phyloP scores from a whole-genome alignment of 2,329 filamentous ascomycete genomes.

The Verticillium albo-atrum region DNA sequence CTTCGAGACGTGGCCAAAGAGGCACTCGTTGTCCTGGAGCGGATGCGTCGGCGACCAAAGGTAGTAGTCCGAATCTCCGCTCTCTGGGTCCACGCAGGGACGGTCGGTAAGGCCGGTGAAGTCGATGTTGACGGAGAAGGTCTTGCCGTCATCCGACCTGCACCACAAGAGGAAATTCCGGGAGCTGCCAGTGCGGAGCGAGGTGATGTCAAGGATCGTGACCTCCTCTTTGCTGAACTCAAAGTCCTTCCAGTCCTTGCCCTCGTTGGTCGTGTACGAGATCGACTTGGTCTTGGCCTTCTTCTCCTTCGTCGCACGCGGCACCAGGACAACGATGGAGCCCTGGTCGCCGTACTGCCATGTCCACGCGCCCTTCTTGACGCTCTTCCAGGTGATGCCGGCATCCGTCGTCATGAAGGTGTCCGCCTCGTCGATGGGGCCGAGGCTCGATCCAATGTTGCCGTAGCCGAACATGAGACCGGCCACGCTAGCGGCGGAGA shows the following conservation, averaged over 20 bases:
- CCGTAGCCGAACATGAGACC: constrained; percentile 89
- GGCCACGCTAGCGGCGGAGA: constrained; percentile 81
- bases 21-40: constrained; percentile 68
- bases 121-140: constrained; percentile 79
- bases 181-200: constrained; percentile 82
- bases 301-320: constrained; percentile 64
- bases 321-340: constrained; percentile 83
- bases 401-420: constrained; percentile 91
- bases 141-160: constrained; percentile 45
- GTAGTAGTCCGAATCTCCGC: constrained; percentile 65
- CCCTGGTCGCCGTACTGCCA: constrained; percentile 97
- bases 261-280: constrained; percentile 77
- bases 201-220: constrained; percentile 75
- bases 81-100: constrained; percentile 65
- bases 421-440: constrained; percentile 65
- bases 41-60: constrained; percentile 88
- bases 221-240: constrained; percentile 69
- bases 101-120: constrained; percentile 76
- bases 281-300: constrained; percentile 63
- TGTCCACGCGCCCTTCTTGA: constrained; percentile 83
- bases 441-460: constrained; percentile 75
- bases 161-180: constrained; percentile 93
- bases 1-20: constrained; percentile 86
- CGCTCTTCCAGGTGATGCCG: constrained; percentile 81
- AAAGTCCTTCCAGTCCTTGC: constrained; percentile 72